Evolutionary conservation across 1,139 yeast genomes (phyloP).

Genomic region (Geotrichum candidum): DNA sequence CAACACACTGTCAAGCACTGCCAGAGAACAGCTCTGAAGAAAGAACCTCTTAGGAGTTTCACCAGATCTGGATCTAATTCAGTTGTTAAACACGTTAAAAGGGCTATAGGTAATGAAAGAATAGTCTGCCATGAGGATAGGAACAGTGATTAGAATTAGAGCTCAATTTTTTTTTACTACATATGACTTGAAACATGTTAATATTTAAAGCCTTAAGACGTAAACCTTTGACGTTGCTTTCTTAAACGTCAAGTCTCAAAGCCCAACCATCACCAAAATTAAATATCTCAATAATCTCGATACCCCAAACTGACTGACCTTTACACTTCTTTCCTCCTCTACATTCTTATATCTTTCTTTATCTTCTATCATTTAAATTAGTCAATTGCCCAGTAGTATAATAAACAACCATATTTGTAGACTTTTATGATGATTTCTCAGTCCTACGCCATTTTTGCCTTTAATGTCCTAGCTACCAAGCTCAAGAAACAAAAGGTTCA

Average conservation of each 20-base stretch:
- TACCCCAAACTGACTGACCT: neutral
- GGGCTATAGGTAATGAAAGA: too few species aligned
- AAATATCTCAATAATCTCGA: neutral
- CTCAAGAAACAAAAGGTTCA: slow-evolving; percentile 27
- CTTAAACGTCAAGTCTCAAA: neutral
- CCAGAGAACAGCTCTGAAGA: too few species aligned
- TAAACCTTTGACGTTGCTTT: neutral
- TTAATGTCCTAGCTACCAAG: slow-evolving; percentile 37
- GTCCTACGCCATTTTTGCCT: slow-evolving; percentile 38
- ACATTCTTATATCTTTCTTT: neutral
- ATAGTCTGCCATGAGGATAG: too few species aligned
- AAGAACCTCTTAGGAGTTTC: too few species aligned
- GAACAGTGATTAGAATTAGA: too few species aligned
- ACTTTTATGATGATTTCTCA: neutral
- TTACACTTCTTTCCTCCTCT: neutral
- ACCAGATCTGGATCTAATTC: too few species aligned
- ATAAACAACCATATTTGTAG: neutral
- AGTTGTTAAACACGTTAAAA: too few species aligned
- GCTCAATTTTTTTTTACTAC: too few species aligned
- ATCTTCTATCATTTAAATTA: neutral
- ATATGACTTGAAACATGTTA: too few species aligned
- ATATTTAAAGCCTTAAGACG: neutral
- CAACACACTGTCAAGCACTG: too few species aligned
- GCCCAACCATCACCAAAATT: neutral
- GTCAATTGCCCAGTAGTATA: neutral